Evolutionary conservation across 345 rosid genomes (phyloP).

Genomic region (Adansonia digitata): DNA sequence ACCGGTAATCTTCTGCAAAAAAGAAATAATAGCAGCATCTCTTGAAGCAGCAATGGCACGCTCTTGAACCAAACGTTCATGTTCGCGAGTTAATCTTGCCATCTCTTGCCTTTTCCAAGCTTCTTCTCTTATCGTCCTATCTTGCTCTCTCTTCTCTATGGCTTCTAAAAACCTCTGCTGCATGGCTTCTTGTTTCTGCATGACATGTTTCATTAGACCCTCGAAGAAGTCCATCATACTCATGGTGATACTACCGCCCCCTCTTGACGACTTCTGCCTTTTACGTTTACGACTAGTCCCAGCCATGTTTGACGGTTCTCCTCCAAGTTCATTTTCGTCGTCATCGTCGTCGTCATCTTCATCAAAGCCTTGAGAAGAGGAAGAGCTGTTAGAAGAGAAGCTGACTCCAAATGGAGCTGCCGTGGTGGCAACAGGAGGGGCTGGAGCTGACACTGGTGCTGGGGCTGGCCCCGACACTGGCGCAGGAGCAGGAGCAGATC

Average conservation of each 20-base stretch:
- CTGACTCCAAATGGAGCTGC: conserved; percentile 31
- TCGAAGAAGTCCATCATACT: conserved; percentile 73
- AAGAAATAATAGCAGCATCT: conserved; percentile 58
- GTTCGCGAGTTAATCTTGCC: conserved; percentile 57
- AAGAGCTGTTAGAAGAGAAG: conserved; percentile 60
- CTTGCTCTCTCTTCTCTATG: conserved; percentile 78
- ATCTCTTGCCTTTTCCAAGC: conserved; percentile 78
- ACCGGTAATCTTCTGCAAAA: conserved; percentile 73
- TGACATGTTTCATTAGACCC: conserved; percentile 60
- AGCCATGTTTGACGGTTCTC: conserved; percentile 33
- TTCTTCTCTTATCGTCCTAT: conserved; percentile 66
- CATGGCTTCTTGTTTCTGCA: conserved; percentile 81
- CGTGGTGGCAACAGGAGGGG: not conserved
- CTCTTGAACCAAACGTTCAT: conserved; percentile 64
- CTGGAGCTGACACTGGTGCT: not conserved
- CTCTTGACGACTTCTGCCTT: conserved; percentile 31
- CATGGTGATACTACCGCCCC: conserved; percentile 15
- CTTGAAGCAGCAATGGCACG: conserved; percentile 63
- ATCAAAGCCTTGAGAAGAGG: conserved; percentile 51
- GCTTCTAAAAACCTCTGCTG: conserved; percentile 70
- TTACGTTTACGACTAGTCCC: conserved; percentile 66
- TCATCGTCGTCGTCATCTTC: conserved; percentile 35
- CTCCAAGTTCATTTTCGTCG: conserved; percentile 24
- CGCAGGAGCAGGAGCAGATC: conserved; percentile 13
- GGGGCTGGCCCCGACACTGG: not conserved